Evolutionary conservation across 2,329 filamentous ascomycete species (phyloP).

Genomic region (Berkeleyomyces basicola): DNA sequence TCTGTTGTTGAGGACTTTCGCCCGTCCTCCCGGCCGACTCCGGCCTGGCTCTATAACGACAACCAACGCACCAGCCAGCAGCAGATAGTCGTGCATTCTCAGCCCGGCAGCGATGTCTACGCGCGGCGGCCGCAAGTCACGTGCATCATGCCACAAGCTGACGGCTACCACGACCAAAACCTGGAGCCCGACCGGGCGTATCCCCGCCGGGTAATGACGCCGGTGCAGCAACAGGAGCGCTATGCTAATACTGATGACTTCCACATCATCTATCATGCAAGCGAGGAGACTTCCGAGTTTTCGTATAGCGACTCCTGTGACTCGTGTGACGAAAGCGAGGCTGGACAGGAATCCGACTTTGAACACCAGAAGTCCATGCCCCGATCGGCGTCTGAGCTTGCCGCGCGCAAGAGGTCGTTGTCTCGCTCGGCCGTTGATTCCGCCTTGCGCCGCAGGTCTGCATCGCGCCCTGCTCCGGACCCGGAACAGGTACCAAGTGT

Average conservation of each 20-base stretch:
- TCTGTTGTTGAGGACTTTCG: not conserved
- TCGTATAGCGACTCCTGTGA: not conserved
- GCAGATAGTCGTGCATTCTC: not conserved
- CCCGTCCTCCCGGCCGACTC: not conserved
- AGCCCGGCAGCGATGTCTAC: not conserved
- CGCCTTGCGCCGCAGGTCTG: not conserved
- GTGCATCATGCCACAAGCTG: not conserved
- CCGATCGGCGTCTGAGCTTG: conserved; percentile 20
- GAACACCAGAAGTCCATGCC: not conserved
- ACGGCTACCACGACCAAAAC: not conserved
- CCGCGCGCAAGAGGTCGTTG: not conserved
- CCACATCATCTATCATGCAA: not conserved
- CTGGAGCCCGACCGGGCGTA: not conserved
- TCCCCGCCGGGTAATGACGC: not conserved
- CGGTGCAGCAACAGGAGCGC: not conserved
- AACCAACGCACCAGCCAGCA: not conserved
- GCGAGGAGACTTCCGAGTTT: not conserved
- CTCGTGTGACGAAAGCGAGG: not conserved
- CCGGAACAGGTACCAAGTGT: conserved; percentile 49
- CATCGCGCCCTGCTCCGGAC: not conserved
- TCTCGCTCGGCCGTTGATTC: not conserved
- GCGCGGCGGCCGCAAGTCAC: not conserved
- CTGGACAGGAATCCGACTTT: not conserved
- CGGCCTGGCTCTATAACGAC: not conserved
- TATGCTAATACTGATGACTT: not conserved